These are phyloP conservation scores for Jamesozyma hellenica DNA, from an alignment of 805 yeast species.

Conservation along the genomic window DNA sequence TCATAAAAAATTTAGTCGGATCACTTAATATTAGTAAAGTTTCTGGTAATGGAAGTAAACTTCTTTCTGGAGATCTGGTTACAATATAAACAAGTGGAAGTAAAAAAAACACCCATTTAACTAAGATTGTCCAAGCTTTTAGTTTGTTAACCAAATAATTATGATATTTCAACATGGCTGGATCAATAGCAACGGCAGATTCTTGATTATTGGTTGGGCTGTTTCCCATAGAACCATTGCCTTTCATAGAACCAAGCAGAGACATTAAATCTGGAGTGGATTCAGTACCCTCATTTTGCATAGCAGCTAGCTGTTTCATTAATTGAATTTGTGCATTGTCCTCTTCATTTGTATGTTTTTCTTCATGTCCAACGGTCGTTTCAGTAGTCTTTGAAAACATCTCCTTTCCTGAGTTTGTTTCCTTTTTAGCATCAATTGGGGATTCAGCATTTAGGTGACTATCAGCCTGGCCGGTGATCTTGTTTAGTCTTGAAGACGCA, in stretches of 20 bases:
- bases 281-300: constrained; percentile 10
- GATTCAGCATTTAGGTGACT: constrained; percentile 31
- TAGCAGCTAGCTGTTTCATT: constrained; percentile 21
- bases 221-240: constrained; percentile 4
- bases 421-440: constrained; percentile 16
- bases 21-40: constrained; percentile 7
- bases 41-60: constrained; percentile 3
- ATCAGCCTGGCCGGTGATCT: constrained; percentile 34
- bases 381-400: not conserved
- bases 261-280: constrained; percentile 22
- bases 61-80: constrained; percentile 10
- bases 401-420: not conserved
- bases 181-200: constrained; percentile 15
- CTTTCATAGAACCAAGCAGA: constrained; percentile 15
- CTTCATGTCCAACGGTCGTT: not conserved
- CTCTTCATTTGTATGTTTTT: not conserved
- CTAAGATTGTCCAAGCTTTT: constrained; percentile 22
- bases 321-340: constrained; percentile 19
- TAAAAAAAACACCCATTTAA: constrained; percentile 26
- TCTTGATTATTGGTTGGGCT: not conserved
- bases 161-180: constrained; percentile 20
- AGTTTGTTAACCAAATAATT: constrained; percentile 21
- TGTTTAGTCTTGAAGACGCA: constrained; percentile 44
- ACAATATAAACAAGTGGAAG: constrained; percentile 25
- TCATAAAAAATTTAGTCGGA: constrained; percentile 26